phyloP scores from a whole-genome alignment of 1,139 yeast genomes.

The Magnusiomyces tetraspermus region DNA sequence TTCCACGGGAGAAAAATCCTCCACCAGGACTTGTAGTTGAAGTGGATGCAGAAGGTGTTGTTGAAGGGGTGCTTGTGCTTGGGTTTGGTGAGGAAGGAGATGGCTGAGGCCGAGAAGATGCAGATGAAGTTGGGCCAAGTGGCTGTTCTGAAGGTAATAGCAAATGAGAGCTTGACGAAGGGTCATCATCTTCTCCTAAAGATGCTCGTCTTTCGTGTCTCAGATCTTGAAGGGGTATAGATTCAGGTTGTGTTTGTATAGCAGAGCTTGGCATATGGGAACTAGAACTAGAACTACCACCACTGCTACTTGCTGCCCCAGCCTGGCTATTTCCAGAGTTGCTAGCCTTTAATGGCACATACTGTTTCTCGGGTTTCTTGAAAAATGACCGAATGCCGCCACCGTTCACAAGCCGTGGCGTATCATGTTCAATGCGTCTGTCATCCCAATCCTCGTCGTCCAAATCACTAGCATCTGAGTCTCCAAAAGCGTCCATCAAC shows the following conservation, averaged over 20 bases:
- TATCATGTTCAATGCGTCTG: slow-evolving; percentile 16
- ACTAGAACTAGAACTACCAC: not conserved
- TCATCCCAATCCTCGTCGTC: slow-evolving; percentile 22
- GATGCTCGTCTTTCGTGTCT: not conserved
- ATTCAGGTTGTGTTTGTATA: slow-evolving; percentile 3
- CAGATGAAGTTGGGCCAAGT: not conserved
- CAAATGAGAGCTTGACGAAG: not conserved
- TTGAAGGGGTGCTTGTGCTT: slow-evolving; percentile 6
- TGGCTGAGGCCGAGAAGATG: not conserved
- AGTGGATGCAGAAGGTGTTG: slow-evolving; percentile 12
- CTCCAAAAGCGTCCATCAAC: slow-evolving; percentile 23
- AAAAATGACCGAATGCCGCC: not conserved
- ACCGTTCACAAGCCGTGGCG: not conserved
- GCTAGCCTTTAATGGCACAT: not conserved
- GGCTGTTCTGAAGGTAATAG: not conserved
- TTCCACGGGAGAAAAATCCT: slow-evolving; percentile 7
- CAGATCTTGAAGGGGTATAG: slow-evolving; percentile 1
- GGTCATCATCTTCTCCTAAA: not conserved
- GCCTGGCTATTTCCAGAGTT: too few relatives aligned
- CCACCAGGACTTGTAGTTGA: slow-evolving; percentile 5
- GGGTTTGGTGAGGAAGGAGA: slow-evolving; percentile 4
- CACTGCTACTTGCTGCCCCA: too few relatives aligned
- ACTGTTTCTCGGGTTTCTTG: not conserved
- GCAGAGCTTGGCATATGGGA: not conserved
- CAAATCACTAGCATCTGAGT: slow-evolving; percentile 15